phyloP scores from a whole-genome alignment of 306 rosid genomes.

The Trifolium repens region DNA sequence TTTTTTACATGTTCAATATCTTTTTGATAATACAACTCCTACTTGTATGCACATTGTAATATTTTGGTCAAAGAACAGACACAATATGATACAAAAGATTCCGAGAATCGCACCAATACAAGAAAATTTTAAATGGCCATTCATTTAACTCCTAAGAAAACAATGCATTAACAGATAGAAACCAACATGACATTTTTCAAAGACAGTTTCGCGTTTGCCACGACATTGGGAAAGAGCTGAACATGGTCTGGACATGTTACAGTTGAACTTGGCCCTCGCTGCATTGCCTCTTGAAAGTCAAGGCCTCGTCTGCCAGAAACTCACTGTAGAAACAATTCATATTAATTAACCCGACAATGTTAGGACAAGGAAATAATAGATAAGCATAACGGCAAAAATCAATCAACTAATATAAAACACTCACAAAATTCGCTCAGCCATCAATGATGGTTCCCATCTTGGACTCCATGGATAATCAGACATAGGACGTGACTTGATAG shows the following conservation, averaged over 20 bases:
- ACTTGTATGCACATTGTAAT: constrained; percentile 1
- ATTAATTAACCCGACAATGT: constrained; percentile 31
- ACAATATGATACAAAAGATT: neutral
- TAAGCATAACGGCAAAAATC: neutral
- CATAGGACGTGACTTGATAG: constrained; percentile 60
- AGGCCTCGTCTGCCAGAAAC: constrained; percentile 78
- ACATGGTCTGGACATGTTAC: constrained; percentile 16
- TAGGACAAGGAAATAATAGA: neutral
- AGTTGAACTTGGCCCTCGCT: constrained; percentile 60
- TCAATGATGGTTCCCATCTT: constrained; percentile 73
- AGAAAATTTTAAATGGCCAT: neutral
- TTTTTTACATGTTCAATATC: neutral
- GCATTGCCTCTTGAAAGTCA: constrained; percentile 87
- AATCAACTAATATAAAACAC: constrained; percentile 40
- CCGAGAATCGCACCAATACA: neutral
- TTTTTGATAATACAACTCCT: neutral
- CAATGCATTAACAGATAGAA: constrained; percentile 1
- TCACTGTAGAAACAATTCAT: constrained; percentile 55
- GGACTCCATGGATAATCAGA: constrained; percentile 92
- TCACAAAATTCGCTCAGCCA: constrained; percentile 83
- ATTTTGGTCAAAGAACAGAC: neutral
- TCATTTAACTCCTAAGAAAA: neutral
- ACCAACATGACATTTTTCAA: constrained; percentile 25
- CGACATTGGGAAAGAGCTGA: constrained; percentile 11
- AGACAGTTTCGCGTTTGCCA: neutral